These are phyloP conservation scores for Marasmius tenuissimus DNA, from an alignment of 1,284 basidiomycete genomes.

Conservation along the genomic window DNA sequence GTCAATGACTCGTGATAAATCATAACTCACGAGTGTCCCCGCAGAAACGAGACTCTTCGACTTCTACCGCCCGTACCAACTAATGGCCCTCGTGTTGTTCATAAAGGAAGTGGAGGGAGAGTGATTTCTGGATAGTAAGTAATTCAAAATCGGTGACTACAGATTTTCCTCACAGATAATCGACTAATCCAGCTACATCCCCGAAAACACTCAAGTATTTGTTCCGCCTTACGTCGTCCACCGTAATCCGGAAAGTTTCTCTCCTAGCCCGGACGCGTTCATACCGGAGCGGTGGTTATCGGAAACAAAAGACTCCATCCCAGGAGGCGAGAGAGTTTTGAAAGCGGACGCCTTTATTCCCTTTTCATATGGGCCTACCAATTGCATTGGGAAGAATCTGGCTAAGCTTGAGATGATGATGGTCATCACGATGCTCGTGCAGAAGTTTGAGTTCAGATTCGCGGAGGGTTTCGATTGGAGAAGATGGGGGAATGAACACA, in stretches of 20 bases:
- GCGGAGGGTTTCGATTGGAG: constrained; percentile 15
- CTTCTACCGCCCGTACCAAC: neutral
- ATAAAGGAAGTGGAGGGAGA: neutral
- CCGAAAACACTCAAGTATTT: neutral
- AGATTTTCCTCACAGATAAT: no score
- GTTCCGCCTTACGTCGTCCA: neutral
- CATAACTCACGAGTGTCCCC: neutral
- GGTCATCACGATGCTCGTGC: constrained; percentile 21
- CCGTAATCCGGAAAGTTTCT: neutral
- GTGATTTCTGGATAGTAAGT: neutral
- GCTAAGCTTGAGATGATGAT: constrained; percentile 27
- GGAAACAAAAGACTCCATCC: neutral
- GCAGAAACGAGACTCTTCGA: constrained; percentile 1
- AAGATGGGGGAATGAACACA: constrained; percentile 9
- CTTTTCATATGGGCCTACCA: constrained; percentile 29
- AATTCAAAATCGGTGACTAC: no score
- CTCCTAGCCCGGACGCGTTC: neutral
- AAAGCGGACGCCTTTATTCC: constrained; percentile 26
- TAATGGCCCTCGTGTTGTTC: neutral
- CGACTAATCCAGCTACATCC: neutral
- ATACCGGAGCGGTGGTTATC: neutral
- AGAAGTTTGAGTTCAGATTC: constrained; percentile 22
- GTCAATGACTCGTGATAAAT: no score
- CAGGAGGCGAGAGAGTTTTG: neutral
- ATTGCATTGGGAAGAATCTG: constrained; percentile 29